Conservation (phyloP, 192 early-diverging fungal genomes). For the Coemansia sp. region DNA sequence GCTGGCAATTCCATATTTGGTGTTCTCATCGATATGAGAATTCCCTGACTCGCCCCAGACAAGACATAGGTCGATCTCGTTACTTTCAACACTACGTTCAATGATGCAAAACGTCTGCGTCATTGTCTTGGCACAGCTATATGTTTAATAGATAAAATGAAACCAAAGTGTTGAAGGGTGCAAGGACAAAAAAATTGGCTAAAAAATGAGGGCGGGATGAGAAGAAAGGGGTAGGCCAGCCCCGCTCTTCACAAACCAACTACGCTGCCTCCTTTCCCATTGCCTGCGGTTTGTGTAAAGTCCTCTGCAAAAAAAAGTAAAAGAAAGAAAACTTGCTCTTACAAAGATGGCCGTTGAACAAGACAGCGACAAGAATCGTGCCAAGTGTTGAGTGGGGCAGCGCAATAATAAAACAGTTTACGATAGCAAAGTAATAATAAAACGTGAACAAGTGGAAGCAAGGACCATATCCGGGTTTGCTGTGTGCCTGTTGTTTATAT, state of each 20-base stretch:
- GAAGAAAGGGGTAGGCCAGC: neutral
- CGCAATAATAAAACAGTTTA: no score
- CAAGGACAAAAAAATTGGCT: neutral
- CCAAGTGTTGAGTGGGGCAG: no score
- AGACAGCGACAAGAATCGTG: neutral
- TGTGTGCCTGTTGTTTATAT: no score
- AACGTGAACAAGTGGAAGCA: no score
- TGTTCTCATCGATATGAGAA: neutral
- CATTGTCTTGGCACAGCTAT: neutral
- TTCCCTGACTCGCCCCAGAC: neutral
- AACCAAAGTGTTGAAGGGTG: neutral
- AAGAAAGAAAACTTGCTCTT: neutral
- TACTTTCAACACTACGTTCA: neutral
- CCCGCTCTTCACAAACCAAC: neutral
- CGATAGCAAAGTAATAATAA: no score
- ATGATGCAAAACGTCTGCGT: neutral
- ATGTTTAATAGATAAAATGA: neutral
- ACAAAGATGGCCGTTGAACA: neutral
- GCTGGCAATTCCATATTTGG: neutral
- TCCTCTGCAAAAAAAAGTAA: neutral
- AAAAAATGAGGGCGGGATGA: neutral
- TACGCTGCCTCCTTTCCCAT: neutral
- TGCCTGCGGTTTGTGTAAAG: neutral
- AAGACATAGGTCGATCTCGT: neutral
- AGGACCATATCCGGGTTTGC: no score